Conservation (phyloP, 2,329 filamentous ascomycete genomes). For the Aspergillus persii region DNA sequence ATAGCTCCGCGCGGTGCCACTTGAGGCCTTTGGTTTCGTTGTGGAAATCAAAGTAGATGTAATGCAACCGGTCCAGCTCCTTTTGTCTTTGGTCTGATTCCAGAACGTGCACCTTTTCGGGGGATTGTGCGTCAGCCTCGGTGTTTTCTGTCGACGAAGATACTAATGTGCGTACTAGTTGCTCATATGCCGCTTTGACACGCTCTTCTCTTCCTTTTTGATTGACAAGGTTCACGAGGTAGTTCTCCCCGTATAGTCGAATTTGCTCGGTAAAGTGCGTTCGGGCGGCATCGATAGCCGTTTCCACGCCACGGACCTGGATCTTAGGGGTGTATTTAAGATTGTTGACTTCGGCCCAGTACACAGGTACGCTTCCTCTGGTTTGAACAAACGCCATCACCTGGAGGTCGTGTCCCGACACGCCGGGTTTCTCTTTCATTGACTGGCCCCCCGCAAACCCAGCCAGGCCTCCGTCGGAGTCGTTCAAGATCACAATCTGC, state of each 20-base stretch:
- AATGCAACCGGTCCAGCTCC: slow-evolving; percentile 81
- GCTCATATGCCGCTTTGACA: slow-evolving; percentile 91
- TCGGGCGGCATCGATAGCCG: slow-evolving; percentile 72
- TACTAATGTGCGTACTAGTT: slow-evolving; percentile 75
- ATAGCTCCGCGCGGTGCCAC: slow-evolving; percentile 85
- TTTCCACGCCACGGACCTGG: slow-evolving; percentile 80
- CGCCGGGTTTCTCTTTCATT: slow-evolving; percentile 68
- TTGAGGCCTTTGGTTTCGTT: slow-evolving; percentile 93
- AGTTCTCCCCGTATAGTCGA: slow-evolving; percentile 89
- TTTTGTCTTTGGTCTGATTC: slow-evolving; percentile 61
- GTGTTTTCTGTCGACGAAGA: slow-evolving; percentile 65
- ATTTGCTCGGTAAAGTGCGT: slow-evolving; percentile 95
- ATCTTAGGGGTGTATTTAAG: slow-evolving; percentile 88
- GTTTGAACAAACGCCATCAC: slow-evolving; percentile 95
- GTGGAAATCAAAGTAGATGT: slow-evolving; percentile 98
- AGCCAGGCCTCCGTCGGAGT: slow-evolving; percentile 68
- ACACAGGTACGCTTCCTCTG: slow-evolving; percentile 90
- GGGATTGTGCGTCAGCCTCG: slow-evolving; percentile 63
- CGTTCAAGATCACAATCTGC: slow-evolving; percentile 86
- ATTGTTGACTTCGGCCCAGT: slow-evolving; percentile 94
- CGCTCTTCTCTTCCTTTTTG: slow-evolving; percentile 86
- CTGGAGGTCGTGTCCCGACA: slow-evolving; percentile 71
- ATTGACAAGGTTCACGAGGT: slow-evolving; percentile 95
- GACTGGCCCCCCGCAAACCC: slow-evolving; percentile 76
- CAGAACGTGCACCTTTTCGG: slow-evolving; percentile 79